Evolutionary conservation across 805 yeast genomes (phyloP).

Genomic region (Pichia sporocuriosa): DNA sequence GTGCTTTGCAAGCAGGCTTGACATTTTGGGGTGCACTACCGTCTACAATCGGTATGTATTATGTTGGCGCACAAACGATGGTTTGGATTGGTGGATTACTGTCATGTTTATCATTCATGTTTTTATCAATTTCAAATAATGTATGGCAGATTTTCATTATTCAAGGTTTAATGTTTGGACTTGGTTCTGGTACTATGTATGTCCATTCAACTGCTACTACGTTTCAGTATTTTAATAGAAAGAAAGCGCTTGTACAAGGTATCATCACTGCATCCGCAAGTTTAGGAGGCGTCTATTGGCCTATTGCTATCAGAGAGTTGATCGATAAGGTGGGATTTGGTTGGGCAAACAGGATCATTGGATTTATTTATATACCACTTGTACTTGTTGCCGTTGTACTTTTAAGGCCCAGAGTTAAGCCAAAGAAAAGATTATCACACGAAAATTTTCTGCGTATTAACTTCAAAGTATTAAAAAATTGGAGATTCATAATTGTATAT

Average conservation of each 20-base stretch:
- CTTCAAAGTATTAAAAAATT: slow-evolving; percentile 34
- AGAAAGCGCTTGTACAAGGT: slow-evolving; percentile 46
- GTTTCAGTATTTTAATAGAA: slow-evolving; percentile 56
- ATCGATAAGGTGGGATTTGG: slow-evolving; percentile 32
- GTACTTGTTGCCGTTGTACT: slow-evolving; percentile 15
- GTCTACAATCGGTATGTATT: slow-evolving; percentile 35
- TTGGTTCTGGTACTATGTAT: slow-evolving; percentile 31
- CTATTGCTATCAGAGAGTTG: slow-evolving; percentile 40
- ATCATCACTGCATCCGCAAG: slow-evolving; percentile 44
- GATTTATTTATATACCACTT: slow-evolving; percentile 33
- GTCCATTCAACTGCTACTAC: slow-evolving; percentile 52
- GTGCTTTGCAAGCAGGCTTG: slow-evolving; percentile 44
- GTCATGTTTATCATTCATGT: slow-evolving; percentile 40
- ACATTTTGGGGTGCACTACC: slow-evolving; percentile 44
- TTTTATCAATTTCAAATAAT: slow-evolving; percentile 49
- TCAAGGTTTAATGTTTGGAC: slow-evolving; percentile 62
- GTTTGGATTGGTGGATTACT: slow-evolving; percentile 38
- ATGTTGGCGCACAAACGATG: slow-evolving; percentile 36
- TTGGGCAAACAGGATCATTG: slow-evolving; percentile 48
- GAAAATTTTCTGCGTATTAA: slow-evolving; percentile 29
- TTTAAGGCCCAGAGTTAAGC: slow-evolving; percentile 24
- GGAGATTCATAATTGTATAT: slow-evolving; percentile 33
- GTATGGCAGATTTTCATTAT: slow-evolving; percentile 65
- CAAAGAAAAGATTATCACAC: slow-evolving; percentile 4
- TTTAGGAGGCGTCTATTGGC: slow-evolving; percentile 44